Conservation (phyloP, 78 protist genomes). For the Speleostelium caveatum region DNA sequence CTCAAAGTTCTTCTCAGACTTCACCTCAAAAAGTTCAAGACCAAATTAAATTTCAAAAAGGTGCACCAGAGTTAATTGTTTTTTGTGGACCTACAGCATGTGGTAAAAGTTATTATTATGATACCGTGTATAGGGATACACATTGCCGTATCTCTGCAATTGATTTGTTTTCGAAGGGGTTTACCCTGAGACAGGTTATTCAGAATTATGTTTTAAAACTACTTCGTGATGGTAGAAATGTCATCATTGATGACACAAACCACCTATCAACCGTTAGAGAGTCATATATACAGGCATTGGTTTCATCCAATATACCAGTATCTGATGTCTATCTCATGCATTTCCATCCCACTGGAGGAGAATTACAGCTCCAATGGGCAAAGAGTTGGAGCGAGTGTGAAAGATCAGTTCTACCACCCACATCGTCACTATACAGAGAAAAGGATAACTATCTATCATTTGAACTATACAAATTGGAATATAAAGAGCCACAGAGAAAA, state of each 20-base stretch:
- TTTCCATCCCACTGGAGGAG: constrained; percentile 50
- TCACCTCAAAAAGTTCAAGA: not conserved
- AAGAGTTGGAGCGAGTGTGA: constrained; percentile 30
- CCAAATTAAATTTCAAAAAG: not conserved
- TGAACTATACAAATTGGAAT: constrained; percentile 20
- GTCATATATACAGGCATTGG: constrained; percentile 30
- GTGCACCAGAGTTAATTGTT: constrained; percentile 35
- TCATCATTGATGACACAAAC: constrained; percentile 53
- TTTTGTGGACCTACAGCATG: constrained; percentile 43
- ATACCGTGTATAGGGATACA: not conserved
- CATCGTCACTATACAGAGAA: not conserved
- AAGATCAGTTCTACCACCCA: not conserved
- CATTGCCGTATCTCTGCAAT: constrained; percentile 53
- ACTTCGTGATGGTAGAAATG: constrained; percentile 32
- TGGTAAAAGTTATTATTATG: constrained; percentile 40
- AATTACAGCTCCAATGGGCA: constrained; percentile 45
- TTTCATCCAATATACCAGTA: not conserved
- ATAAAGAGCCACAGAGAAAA: constrained; percentile 1
- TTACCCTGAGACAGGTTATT: constrained; percentile 34
- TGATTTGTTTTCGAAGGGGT: constrained; percentile 24
- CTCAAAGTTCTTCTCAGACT: no score
- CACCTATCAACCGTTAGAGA: constrained; percentile 42
- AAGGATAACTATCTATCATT: not conserved
- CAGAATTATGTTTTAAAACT: not conserved
- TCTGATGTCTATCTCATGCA: not conserved